A percentile compares a stretch with the other conserved stretches of the same genome.
phyloP scores from a whole-genome alignment of 2,329 filamentous ascomycete species.

The Tricladium varicosporioides region DNA sequence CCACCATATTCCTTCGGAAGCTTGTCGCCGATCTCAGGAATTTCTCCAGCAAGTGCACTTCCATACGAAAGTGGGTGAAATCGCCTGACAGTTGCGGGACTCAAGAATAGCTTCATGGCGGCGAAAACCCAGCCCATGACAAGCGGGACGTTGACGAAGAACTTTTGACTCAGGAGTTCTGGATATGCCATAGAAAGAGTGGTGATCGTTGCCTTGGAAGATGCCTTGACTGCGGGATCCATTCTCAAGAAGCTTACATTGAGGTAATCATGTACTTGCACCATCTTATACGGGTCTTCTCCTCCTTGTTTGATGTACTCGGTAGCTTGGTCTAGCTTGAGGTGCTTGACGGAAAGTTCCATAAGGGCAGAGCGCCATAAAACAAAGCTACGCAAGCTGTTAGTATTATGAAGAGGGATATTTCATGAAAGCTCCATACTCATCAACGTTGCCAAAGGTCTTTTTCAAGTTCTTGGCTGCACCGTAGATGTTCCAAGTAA shows the following conservation, averaged over 20 bases:
- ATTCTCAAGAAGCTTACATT: conserved; percentile 83
- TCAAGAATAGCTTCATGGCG: conserved; percentile 73
- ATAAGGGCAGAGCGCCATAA: conserved; percentile 87
- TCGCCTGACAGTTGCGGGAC: conserved; percentile 72
- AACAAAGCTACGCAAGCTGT: conserved; percentile 63
- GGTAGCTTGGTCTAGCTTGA: conserved; percentile 68
- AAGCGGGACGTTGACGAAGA: conserved; percentile 86
- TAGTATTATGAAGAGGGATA: conserved; percentile 6
- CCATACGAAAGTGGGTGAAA: conserved; percentile 79
- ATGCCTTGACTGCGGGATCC: conserved; percentile 72
- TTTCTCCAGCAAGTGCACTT: conserved; percentile 61
- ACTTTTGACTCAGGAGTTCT: conserved; percentile 86
- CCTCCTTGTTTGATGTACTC: conserved; percentile 59
- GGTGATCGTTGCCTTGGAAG: conserved; percentile 77
- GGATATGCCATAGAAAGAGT: conserved; percentile 82
- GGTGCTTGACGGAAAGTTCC: conserved; percentile 77
- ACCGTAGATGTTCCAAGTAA: conserved; percentile 94
- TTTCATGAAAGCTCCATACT: conserved; percentile 53
- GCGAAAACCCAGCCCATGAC: conserved; percentile 87
- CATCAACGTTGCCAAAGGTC: conserved; percentile 79
- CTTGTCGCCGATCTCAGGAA: conserved; percentile 55
- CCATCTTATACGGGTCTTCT: conserved; percentile 83
- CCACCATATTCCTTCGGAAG: conserved; percentile 81
- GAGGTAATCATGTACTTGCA: conserved; percentile 92
- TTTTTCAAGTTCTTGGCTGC: conserved; percentile 75